Base-by-base conservation (phyloP, 2,329 filamentous ascomycete genomes). In the Penicillium crustosum region DNA sequence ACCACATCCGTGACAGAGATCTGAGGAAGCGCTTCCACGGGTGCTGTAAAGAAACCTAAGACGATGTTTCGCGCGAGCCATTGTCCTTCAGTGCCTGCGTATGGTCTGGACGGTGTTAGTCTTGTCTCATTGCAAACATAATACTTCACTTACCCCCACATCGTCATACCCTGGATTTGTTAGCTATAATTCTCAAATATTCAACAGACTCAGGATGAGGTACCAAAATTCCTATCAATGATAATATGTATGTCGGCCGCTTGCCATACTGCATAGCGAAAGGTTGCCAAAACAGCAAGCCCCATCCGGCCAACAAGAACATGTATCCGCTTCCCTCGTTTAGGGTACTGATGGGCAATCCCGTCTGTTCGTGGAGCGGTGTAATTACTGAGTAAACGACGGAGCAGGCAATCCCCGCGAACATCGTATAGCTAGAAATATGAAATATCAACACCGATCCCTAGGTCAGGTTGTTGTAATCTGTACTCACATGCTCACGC, bases 251-350 rank as follows among this genome's bases (percentile, higher is more conserved):
- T 0, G 70, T 73, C 54, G 73, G 57, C 6, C 73, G 67, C 57
- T 75, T 75, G 23, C 78, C 78, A 65, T 76, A 80, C 43, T 78
- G 74, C 60, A 78, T 63, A 2, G 78, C 76, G 53, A 80, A 74
- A 0, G 78, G 77, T 59, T 81, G 79, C 79, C 79, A 81, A 49
- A 80, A 75, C 1, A 80, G 55, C 19, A 77, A 66, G 0, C 76
- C 76, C 77, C 78, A 81, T 23, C 77, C 77, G 2, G 75, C 73
- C 12, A 79, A 61, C 19, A 80, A 60, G 49, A 79, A 79, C 61
- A 76, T 59, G 59, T 73, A 75, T 6, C 73, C 73, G 0, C 75
- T 78, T 17, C 76, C 76, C 52, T 74, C 61, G 49, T 75, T 76
- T 2, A 77, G 58, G 10, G 72, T 70, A 13, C 60, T 65, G 6